Conservation (phyloP, 306 rosid species). For the Glycine soja region DNA sequence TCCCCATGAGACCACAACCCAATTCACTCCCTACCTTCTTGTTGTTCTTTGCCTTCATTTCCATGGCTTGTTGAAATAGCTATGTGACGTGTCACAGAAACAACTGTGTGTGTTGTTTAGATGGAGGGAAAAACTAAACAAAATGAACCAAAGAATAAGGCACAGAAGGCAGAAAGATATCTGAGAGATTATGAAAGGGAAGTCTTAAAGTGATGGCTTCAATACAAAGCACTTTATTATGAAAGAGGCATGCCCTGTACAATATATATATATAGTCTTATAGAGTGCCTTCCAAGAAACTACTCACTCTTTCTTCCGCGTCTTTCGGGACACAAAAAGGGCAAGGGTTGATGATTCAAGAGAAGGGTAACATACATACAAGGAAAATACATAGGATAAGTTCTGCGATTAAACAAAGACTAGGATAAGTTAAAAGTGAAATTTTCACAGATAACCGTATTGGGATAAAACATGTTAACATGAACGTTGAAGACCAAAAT, state of each 20-base stretch:
- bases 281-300: conserved; percentile 89
- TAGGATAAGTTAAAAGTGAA: background rate
- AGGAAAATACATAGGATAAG: background rate
- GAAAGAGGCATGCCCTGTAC: conserved; percentile 48
- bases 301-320: conserved; percentile 49
- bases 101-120: background rate
- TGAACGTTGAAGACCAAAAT: background rate
- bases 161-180: conserved; percentile 32
- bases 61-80: conserved; percentile 43
- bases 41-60: conserved; percentile 51
- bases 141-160: conserved; percentile 28
- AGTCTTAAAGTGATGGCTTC: conserved; percentile 57
- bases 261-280: conserved; percentile 16
- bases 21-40: conserved; percentile 49
- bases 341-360: conserved; percentile 41
- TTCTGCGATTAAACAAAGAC: background rate
- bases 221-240: conserved; percentile 54
- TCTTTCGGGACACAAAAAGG: conserved; percentile 27
- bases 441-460: background rate
- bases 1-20: conserved; percentile 77
- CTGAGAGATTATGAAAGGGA: conserved; percentile 37
- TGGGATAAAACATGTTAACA: background rate
- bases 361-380: background rate
- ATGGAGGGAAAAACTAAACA: conserved; percentile 11
- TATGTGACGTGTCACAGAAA: conserved; percentile 5